A percentile compares a stretch with the other conserved stretches of the same genome.
These are phyloP conservation scores for Naganishia kalamii DNA, from an alignment of 768 basidiomycete species.

Conservation along the genomic window DNA sequence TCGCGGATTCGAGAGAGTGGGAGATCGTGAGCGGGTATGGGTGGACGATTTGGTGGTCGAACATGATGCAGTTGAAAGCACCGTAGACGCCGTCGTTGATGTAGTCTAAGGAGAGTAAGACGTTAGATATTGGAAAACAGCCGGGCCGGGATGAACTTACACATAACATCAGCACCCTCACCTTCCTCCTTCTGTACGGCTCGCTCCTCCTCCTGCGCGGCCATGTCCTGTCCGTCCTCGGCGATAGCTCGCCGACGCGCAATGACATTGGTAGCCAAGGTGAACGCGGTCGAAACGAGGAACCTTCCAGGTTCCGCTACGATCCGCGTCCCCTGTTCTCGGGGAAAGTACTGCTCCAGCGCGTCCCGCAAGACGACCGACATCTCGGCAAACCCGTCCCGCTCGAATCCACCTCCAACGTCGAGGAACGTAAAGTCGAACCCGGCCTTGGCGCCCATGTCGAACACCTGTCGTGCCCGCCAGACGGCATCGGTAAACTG, in stretches of 20 bases:
- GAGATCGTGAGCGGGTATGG: slow-evolving; percentile 57
- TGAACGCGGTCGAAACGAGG: slow-evolving; percentile 87
- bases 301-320: slow-evolving; percentile 95
- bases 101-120: slow-evolving; percentile 62
- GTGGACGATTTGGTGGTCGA: slow-evolving; percentile 89
- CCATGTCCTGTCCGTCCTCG: slow-evolving; percentile 24
- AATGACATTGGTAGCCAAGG: slow-evolving; percentile 85
- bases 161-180: slow-evolving; percentile 66
- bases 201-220: slow-evolving; percentile 19
- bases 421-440: slow-evolving; percentile 80
- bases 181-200: slow-evolving; percentile 45
- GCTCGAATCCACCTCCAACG: slow-evolving; percentile 94
- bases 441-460: slow-evolving; percentile 74
- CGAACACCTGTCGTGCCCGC: slow-evolving; percentile 75
- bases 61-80: slow-evolving; percentile 62
- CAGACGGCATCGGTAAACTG: slow-evolving; percentile 83
- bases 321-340: slow-evolving; percentile 57
- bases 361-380: slow-evolving; percentile 64
- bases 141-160: slow-evolving; percentile 65
- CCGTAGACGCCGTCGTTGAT: slow-evolving; percentile 99
- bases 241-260: slow-evolving; percentile 58
- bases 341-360: slow-evolving; percentile 72
- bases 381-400: slow-evolving; percentile 71
- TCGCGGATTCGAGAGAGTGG: slow-evolving; percentile 23
- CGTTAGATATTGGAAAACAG: slow-evolving; percentile 11